Conservation (phyloP, 2,329 filamentous ascomycete species). For the Fonsecaea erecta region DNA sequence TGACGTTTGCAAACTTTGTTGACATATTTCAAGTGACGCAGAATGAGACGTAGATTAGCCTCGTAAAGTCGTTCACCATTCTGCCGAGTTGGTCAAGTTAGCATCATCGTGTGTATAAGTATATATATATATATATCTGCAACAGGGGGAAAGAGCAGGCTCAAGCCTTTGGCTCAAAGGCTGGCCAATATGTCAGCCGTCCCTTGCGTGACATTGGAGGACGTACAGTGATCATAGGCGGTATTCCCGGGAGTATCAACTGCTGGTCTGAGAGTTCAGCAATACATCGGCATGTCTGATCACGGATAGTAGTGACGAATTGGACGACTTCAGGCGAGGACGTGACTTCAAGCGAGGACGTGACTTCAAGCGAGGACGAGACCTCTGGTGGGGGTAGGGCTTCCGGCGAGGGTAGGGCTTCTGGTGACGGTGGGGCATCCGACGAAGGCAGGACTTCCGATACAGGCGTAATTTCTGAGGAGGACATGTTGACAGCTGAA, state of each 20-base stretch:
- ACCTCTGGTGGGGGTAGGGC: too few relatives aligned
- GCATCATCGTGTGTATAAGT: not conserved
- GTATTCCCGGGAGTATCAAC: not conserved
- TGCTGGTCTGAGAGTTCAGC: not conserved
- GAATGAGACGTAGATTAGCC: conserved; percentile 8
- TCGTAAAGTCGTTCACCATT: conserved; percentile 8
- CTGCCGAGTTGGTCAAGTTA: not conserved
- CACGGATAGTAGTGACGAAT: not conserved
- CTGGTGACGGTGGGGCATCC: too few relatives aligned
- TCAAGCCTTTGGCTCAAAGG: not conserved
- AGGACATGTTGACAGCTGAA: not conserved
- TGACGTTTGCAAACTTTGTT: conserved; percentile 19
- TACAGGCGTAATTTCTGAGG: too few relatives aligned
- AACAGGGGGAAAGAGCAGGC: not conserved
- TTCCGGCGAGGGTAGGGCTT: too few relatives aligned
- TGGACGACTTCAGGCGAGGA: not conserved
- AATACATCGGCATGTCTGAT: not conserved
- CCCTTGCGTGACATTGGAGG: not conserved
- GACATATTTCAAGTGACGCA: conserved; percentile 19
- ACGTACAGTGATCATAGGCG: conserved; percentile 6
- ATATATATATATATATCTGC: too few relatives aligned
- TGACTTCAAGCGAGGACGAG: too few relatives aligned
- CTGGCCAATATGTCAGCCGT: not conserved
- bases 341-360: too few relatives aligned
- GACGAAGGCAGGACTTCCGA: too few relatives aligned